Evolutionary conservation across 768 basidiomycete genomes (phyloP).

Genomic region (Kwoniella bestiolae): DNA sequence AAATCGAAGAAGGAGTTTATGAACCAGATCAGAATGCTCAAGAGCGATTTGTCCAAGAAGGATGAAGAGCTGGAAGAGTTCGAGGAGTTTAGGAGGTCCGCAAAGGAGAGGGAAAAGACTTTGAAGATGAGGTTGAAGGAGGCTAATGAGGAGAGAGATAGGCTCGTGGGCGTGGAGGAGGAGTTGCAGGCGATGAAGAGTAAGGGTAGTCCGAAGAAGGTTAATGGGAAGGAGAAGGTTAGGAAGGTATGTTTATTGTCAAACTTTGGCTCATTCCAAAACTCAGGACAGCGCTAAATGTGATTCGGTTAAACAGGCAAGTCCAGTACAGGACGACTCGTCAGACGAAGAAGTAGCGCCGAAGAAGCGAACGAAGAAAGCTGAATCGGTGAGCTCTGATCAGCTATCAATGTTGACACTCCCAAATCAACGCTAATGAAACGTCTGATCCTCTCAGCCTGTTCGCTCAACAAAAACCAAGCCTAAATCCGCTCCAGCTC

Average conservation of each 20-base stretch:
- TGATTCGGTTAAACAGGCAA: slow-evolving; percentile 5
- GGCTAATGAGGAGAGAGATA: slow-evolving; percentile 32
- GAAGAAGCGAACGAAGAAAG: slow-evolving; percentile 27
- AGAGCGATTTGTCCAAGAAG: slow-evolving; percentile 34
- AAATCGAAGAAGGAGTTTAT: slow-evolving; percentile 41
- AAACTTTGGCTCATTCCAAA: no score
- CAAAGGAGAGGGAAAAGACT: slow-evolving; percentile 40
- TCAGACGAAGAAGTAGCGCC: slow-evolving; percentile 26
- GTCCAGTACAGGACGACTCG: slow-evolving; percentile 26
- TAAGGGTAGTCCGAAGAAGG: slow-evolving; percentile 10
- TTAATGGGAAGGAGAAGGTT: slow-evolving; percentile 13
- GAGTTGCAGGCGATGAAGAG: slow-evolving; percentile 19
- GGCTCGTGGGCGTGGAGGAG: slow-evolving; percentile 30
- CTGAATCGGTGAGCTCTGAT: slow-evolving; percentile 23
- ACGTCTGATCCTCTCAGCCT: neutral
- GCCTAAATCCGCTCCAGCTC: neutral
- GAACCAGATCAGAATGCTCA: slow-evolving; percentile 26
- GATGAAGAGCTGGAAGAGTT: slow-evolving; percentile 43
- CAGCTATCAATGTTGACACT: no score
- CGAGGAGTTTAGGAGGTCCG: slow-evolving; percentile 26
- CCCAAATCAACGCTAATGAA: neutral
- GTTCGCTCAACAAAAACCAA: slow-evolving; percentile 8
- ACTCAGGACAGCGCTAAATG: no score
- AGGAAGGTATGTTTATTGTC: slow-evolving; percentile 22
- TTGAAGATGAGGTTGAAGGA: slow-evolving; percentile 40